Evolutionary conservation across 805 yeast species (phyloP), one percentile per base, ranked within the genome.

Genomic region (Sugiyamaella qingdaonensis): DNA sequence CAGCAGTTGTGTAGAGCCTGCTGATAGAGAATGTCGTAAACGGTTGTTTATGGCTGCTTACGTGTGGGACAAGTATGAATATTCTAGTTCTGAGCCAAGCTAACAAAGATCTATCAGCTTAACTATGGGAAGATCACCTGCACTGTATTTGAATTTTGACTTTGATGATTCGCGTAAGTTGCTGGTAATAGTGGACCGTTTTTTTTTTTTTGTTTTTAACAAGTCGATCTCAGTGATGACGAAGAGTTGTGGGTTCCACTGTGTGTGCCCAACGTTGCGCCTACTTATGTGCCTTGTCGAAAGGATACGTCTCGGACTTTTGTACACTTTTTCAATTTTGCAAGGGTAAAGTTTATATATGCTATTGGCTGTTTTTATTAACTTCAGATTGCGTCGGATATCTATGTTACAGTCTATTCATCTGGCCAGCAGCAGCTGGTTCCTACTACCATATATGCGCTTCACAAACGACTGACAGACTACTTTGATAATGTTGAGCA

Each of bases 1-100:
- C 32, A 47, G 44, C 18, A 44, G 50, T 16, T 47, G 50, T 27
- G 33, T 34, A 18, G 43, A 47, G 19, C 34, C 37, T 5, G 50
- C 50, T 9, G 50, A 47, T 36, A 34, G 37, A 36, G 50, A 47
- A 36, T 47, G 50, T 21, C 50, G 36, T 14, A 27, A 21, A 33
- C 24, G 50, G 11, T 44, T 47, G 11, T 47, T 47, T 31, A 47
- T 47, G 50, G 18, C 50, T 10, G 50, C 50, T 8, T 47, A 31
- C 21, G 37, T 47, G 8, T 47, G 50, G 50, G 50, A 47, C 21
- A 47, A 47, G 49, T 43, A 27, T 21, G 47, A 19, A 11, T 13
- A 4, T 34, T 4, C 10, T 34, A n/a, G 37, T 9, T 9, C 37
- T 9, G n/a, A 4, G n/a, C 37, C 16, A 34, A 4, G n/a, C 37